Base-by-base conservation (phyloP, 805 yeast genomes). In the Yarrowia alimentaria region DNA sequence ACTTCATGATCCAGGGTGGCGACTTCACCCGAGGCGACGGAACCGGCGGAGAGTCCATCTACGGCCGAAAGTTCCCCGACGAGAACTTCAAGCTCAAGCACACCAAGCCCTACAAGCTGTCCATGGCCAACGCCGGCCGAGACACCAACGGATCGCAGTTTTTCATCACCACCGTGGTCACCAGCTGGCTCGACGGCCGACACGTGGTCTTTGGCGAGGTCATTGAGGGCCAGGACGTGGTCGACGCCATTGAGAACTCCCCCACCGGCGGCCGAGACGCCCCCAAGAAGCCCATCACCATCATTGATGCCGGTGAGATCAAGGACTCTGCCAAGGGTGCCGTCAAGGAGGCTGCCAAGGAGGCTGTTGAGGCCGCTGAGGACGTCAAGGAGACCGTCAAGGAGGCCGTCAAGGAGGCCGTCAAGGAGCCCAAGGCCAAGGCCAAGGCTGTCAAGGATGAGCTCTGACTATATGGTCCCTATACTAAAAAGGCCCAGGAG, bases 201-300 rank as follows among this genome's bases (percentile, higher is more conserved):
- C 99, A 93, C 69, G 99, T 93, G 64, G 99, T 93, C 32, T 93
- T 93, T 63, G 99, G 99, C 58, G 87, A 88, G 71, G 96, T 93
- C 52, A 53, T 88, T 31, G 73, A 68, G 40, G 98, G 98, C 42
- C 75, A 80, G 73, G 96, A 91, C 57, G 78, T 88, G 45, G 86
- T 91, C 52, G 69, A 75, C 58, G 74, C 78, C 67, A 80, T 93
- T 63, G 96, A 89, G 70, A 67, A 67, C 40, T 80, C 85, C 55
- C 78, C 80, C 69, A 88, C 94, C 18, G 69, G 72, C 54, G 70
- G 75, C 60, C 80, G 85, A 57, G 93, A 88, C 68, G 76, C 71
- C 58, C 99, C 99, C 51, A 68, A 67, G 52, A 76, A 76, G 60
- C 79, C 78, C 20, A 72, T 91, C 55, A 74, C 70, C 56, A 83